phyloP scores from a whole-genome alignment of 371 early-diverging fungal genomes.

The Mortierella sp. region DNA sequence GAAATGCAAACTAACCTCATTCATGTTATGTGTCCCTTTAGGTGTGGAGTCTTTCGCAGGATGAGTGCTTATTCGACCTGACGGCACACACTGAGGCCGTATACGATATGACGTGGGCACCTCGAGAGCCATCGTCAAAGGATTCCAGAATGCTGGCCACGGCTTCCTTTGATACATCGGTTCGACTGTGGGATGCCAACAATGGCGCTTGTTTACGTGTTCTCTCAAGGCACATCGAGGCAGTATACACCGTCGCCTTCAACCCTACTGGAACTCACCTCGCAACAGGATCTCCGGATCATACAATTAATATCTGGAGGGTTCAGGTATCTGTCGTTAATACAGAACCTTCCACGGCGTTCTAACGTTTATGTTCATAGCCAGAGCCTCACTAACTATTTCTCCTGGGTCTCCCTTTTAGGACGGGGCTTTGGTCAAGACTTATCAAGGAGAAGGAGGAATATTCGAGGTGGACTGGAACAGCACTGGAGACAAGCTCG shows the following conservation, averaged over 20 bases:
- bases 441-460: conserved; percentile 78
- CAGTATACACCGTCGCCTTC: conserved; percentile 90
- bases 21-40: conserved; percentile 53
- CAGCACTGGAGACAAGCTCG: conserved; percentile 64
- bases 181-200: conserved; percentile 91
- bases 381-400: not conserved
- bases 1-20: not conserved
- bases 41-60: conserved; percentile 80
- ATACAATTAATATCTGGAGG: conserved; percentile 84
- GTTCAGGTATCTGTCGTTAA: conserved; percentile 67
- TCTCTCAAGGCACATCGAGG: conserved; percentile 81
- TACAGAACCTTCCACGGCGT: not conserved
- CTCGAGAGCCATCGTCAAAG: conserved; percentile 47
- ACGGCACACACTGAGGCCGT: conserved; percentile 34
- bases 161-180: conserved; percentile 91
- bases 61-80: conserved; percentile 75
- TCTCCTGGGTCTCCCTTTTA: conserved; percentile 14
- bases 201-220: conserved; percentile 80
- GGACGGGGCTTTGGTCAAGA: conserved; percentile 77
- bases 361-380: too few species aligned
- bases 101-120: conserved; percentile 57
- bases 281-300: conserved; percentile 92
- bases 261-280: conserved; percentile 86
- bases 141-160: conserved; percentile 75
- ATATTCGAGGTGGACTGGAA: conserved; percentile 86